Evolutionary conservation across 2,329 filamentous ascomycete genomes (phyloP), one percentile per base, ranked within the genome.

Genomic region (Blumeriella jaapii): DNA sequence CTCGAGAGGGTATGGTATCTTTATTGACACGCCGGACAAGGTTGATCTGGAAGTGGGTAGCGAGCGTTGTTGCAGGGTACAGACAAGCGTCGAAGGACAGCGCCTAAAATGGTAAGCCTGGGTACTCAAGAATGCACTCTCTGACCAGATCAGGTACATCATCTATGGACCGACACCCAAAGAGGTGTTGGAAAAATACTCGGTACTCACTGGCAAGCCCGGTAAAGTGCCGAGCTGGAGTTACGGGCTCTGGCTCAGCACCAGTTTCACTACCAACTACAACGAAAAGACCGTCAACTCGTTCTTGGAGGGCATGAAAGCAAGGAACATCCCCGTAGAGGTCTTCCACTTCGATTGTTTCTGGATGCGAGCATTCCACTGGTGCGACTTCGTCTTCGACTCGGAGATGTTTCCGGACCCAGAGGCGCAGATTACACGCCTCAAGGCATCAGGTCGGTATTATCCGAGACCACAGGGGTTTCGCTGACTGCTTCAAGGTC

Each of bases 191-290:
- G 64, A 65, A 25, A 69, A 71, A 42, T 85, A 85, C 54, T 71
- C 77, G 0, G 60, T 68, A 13, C 61, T 86, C 22, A 84, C 78
- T 0, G 81, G 81, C 1, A 66, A 67, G 28, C 69, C 81, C 0
- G 69, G 66, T 25, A 66, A 67, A 34, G 69, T 82, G 2, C 82
- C 81, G 0, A 67, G 69, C 16, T 86, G 81, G 82, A 82, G 76
- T 42, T 85, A 75, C 42, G 80, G 80, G 1, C 64, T 85, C 8
- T 84, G 80, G 79, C 64, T 86, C 12, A 83, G 74, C 38, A 87
- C 81, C 10, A 79, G 65, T 19, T 77, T 76, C 52, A 75, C 70
- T 2, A 75, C 72, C 1, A 65, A 66, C 28, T 76, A 76, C 49
- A 67, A 71, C 33, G 71, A 75, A 50, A 53, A 63, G 29, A 76